A percentile compares a stretch with the other conserved stretches of the same genome.
Conservation (phyloP, 495 filamentous ascomycete genomes). For the Staphylotrichum tortipilum region DNA sequence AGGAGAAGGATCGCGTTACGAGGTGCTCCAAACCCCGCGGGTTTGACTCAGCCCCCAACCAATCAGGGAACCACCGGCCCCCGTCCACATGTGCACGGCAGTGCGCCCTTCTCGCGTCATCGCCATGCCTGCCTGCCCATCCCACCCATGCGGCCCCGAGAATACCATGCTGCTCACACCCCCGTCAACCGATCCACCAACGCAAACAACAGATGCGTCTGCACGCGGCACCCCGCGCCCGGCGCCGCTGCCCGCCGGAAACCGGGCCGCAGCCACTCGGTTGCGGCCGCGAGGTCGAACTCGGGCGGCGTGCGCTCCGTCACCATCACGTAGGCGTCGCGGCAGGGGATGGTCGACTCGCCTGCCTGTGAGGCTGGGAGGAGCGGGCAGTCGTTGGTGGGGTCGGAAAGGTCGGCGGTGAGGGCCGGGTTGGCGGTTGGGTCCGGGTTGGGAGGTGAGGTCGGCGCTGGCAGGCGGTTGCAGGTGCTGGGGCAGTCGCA, state of each 20-base stretch:
- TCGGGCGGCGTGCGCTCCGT: conserved; percentile 11
- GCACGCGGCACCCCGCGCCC: conserved; percentile 18
- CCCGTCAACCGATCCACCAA: conserved; percentile 24
- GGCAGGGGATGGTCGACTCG: conserved; percentile 23
- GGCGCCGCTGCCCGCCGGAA: conserved; percentile 16
- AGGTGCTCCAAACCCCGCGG: no score
- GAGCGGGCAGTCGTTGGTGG: conserved; percentile 3
- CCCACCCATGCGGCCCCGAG: no score
- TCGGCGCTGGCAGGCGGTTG: background rate
- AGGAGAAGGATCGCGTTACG: no score
- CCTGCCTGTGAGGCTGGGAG: conserved; percentile 13
- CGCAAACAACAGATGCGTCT: conserved; percentile 22
- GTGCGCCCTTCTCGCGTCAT: no score
- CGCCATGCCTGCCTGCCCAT: no score
- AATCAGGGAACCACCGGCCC: no score
- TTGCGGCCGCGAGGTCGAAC: conserved; percentile 8
- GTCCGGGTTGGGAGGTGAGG: background rate
- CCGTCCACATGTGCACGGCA: no score
- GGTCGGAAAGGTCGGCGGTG: background rate
- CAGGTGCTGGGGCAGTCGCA: background rate
- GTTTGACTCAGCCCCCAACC: no score
- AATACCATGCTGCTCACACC: no score
- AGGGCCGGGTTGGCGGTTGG: background rate
- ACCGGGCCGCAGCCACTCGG: conserved; percentile 17
- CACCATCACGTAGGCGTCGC: conserved; percentile 19